Evolutionary conservation across 2,329 filamentous ascomycete genomes (phyloP), one percentile per base, ranked within the genome.

Genomic region (Plenodomus tracheiphilus): DNA sequence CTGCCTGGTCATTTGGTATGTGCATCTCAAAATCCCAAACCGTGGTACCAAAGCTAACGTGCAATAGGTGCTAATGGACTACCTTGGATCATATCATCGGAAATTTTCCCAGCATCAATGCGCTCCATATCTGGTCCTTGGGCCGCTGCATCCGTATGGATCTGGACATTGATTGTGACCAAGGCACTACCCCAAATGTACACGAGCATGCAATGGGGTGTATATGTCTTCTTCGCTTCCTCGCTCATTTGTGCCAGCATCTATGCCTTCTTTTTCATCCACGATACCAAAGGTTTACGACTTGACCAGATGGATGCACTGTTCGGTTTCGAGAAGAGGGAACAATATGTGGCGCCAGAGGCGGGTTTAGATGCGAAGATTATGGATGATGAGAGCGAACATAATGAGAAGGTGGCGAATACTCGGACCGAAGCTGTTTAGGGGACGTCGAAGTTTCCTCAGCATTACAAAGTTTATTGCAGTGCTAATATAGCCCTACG

Each of bases 71-170:
- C 69, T 1, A 75, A 75, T 39, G 73, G 74, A 2, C 53, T 75
- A 0, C 73, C 73, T 0, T 76, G 73, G 72, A 75, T 76, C 51
- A 71, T 76, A n/a, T 73, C 70, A 1, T 66, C 73, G 2, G 74
- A 76, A 53, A 76, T 76, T 19, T 76, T 77, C 54, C 73, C 74
- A 0, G 63, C 65, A 3, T 68, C 67, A 1, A 56, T 76, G 16
- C 63, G 74, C 5, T 70, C 65, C 16, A 64, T 76, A 38, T 72
- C 69, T 1, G 71, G 72, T 13, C 68, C 72, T 0, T 74, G 65
- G 49, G 69, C 66, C 3, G 69, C 63, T 2, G 69, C 70, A 52
- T 65, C 57, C 13, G 68, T 71, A 10, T 73, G 70, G 69, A 66
- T 72, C 4, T 73, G 70, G 68, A 72, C 71, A 2, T 72, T 70